These are phyloP conservation scores for Malassezia brasiliensis DNA, from an alignment of 1,284 basidiomycete genomes.

Conservation along the genomic window DNA sequence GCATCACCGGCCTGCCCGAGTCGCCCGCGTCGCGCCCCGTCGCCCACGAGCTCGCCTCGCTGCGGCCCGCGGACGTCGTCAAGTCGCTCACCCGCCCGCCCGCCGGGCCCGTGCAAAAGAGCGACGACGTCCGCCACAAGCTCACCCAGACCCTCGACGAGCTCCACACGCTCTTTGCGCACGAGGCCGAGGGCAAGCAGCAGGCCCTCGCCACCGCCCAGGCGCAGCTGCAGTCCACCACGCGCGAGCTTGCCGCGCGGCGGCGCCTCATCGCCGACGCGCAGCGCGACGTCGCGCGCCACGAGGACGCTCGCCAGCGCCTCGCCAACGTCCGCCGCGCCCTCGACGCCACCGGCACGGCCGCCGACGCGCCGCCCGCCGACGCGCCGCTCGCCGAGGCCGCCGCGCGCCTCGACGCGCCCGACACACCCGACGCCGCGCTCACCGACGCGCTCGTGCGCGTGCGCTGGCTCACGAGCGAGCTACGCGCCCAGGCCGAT, in stretches of 20 bases:
- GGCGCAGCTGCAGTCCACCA: conserved; percentile 74
- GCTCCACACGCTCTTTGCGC: conserved; percentile 72
- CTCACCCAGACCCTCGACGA: conserved; percentile 54
- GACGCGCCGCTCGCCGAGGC: conserved; percentile 55
- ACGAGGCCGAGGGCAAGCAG: conserved; percentile 76
- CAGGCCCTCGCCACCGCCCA: conserved; percentile 75
- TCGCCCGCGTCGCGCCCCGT: conserved; percentile 14
- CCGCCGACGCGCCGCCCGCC: background rate
- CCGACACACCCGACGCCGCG: conserved; percentile 19
- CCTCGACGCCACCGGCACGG: conserved; percentile 40
- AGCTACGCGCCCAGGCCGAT: conserved; percentile 9
- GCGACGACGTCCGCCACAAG: conserved; percentile 69
- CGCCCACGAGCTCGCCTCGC: conserved; percentile 25
- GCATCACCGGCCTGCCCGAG: conserved; percentile 26
- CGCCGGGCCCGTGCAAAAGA: conserved; percentile 64
- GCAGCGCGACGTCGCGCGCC: conserved; percentile 31
- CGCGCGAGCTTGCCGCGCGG: conserved; percentile 77
- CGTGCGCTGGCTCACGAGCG: conserved; percentile 24
- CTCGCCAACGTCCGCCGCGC: conserved; percentile 28
- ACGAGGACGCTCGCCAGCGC: conserved; percentile 31
- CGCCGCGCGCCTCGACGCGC: conserved; percentile 51
- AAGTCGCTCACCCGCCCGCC: conserved; percentile 48
- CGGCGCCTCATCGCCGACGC: conserved; percentile 53
- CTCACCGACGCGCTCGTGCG: conserved; percentile 17
- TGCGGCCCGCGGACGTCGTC: conserved; percentile 57